Evolutionary conservation across 176 grass and related monocot species (phyloP).

Genomic region (Aegilops longissima): DNA sequence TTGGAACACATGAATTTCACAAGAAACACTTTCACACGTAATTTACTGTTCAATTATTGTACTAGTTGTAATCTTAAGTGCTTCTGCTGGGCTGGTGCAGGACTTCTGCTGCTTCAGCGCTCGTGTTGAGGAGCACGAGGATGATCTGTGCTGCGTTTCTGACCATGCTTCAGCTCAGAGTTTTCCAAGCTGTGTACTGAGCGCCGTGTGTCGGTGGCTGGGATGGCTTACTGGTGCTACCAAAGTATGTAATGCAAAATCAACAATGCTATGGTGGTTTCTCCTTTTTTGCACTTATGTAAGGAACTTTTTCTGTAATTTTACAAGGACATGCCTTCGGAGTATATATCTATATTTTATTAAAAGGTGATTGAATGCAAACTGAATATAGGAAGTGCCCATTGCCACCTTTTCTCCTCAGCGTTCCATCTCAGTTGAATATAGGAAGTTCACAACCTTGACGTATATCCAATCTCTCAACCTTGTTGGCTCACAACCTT

Average conservation of each 20-base stretch:
- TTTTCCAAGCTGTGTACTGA: conserved; percentile 12
- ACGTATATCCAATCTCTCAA: too few relatives aligned
- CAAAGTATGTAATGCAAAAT: neutral
- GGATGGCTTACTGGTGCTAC: neutral
- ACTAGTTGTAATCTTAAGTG: neutral
- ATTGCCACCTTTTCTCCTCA: too few relatives aligned
- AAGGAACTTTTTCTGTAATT: neutral
- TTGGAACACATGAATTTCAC: neutral
- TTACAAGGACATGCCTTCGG: neutral
- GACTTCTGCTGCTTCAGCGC: conserved; percentile 30
- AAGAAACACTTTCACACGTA: neutral
- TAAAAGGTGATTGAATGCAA: too few relatives aligned
- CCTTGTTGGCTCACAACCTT: too few relatives aligned
- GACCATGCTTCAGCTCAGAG: conserved; percentile 20
- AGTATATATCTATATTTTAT: too few relatives aligned
- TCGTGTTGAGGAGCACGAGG: neutral
- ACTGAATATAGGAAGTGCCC: too few relatives aligned
- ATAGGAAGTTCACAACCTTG: too few relatives aligned
- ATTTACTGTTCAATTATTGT: neutral
- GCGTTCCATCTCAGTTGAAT: too few relatives aligned
- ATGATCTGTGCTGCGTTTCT: neutral
- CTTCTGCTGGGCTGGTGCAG: conserved; percentile 10
- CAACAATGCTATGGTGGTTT: neutral
- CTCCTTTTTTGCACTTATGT: neutral
- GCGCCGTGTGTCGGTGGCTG: neutral